These are phyloP conservation scores for Phanerochaete sordida DNA, from an alignment of 768 basidiomycete genomes.

Conservation along the genomic window DNA sequence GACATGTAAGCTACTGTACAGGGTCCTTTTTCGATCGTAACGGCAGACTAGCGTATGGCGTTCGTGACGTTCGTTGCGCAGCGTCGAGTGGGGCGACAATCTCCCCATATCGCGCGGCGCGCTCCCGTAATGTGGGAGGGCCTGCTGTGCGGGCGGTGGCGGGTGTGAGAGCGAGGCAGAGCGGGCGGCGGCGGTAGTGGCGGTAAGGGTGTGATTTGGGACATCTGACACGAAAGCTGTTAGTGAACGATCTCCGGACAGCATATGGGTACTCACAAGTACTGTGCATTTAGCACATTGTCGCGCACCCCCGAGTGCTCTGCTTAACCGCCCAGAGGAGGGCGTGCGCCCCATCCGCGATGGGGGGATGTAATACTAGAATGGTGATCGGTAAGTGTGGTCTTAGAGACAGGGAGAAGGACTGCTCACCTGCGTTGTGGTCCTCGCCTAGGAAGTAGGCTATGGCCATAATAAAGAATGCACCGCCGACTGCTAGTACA, in stretches of 20 bases:
- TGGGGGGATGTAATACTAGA: conserved; percentile 2
- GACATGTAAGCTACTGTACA: neutral
- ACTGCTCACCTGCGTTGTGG: conserved; percentile 18
- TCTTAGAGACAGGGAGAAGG: neutral
- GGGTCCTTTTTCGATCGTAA: neutral
- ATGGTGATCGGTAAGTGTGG: neutral
- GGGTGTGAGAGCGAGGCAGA: neutral
- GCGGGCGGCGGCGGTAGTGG: neutral
- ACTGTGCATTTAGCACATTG: conserved; percentile 1
- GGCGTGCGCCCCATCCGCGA: conserved; percentile 11
- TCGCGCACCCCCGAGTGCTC: conserved; percentile 7
- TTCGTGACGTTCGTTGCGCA: neutral
- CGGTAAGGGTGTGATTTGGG: neutral
- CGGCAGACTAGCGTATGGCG: neutral
- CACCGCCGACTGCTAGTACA: conserved; percentile 17
- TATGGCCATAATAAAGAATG: conserved; percentile 19
- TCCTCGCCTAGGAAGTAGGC: conserved; percentile 22
- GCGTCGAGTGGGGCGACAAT: neutral
- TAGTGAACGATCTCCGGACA: too few relatives aligned
- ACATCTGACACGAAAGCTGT: neutral
- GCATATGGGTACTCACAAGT: neutral
- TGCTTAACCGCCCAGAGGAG: conserved; percentile 14
- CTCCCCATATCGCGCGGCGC: neutral
- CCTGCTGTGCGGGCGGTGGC: neutral
- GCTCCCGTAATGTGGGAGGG: neutral